Conservation (phyloP, 1,139 yeast genomes). For the Zhuliangozyma parablackwelliae region DNA sequence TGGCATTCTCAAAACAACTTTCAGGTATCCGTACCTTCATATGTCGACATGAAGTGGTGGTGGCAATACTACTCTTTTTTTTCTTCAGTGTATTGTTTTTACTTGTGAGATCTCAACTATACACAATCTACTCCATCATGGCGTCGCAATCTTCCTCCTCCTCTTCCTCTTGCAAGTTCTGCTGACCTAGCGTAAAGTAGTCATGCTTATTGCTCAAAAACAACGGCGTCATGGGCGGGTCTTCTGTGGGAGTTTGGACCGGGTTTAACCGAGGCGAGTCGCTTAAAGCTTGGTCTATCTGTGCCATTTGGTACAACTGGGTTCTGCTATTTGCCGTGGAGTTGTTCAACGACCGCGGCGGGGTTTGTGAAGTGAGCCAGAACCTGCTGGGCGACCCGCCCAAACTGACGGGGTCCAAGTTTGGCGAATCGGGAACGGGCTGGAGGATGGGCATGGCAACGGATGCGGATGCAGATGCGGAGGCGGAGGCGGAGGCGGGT, state of each 20-base stretch:
- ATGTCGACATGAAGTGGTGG: slow-evolving; percentile 27
- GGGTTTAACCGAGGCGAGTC: slow-evolving; percentile 41
- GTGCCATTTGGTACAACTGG: slow-evolving; percentile 15
- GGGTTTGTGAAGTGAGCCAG: slow-evolving; percentile 50
- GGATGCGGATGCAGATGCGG: background rate
- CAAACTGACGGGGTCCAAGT: slow-evolving; percentile 47
- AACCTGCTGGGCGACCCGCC: slow-evolving; percentile 56
- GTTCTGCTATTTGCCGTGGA: slow-evolving; percentile 16
- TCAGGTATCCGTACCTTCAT: slow-evolving; percentile 35
- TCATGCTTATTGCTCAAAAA: slow-evolving; percentile 20
- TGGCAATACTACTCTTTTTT: background rate
- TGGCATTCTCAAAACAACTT: background rate
- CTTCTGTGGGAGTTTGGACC: slow-evolving; percentile 43
- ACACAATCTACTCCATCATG: background rate
- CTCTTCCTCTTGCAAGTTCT: slow-evolving; percentile 5
- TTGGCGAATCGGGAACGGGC: slow-evolving; percentile 47
- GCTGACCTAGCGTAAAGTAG: slow-evolving; percentile 7
- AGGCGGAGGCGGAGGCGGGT: too few relatives aligned
- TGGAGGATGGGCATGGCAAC: slow-evolving; percentile 7
- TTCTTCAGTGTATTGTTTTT: too few relatives aligned
- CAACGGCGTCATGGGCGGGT: slow-evolving; percentile 46
- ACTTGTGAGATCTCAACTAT: too few relatives aligned
- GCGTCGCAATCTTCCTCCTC: slow-evolving; percentile 12
- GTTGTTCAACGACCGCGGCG: slow-evolving; percentile 35
- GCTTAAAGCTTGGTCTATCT: slow-evolving; percentile 4